A percentile compares a stretch with the other conserved stretches of the same genome.
These are phyloP conservation scores for Fusarium chaquense DNA, from an alignment of 2,329 filamentous ascomycete genomes.

Conservation along the genomic window DNA sequence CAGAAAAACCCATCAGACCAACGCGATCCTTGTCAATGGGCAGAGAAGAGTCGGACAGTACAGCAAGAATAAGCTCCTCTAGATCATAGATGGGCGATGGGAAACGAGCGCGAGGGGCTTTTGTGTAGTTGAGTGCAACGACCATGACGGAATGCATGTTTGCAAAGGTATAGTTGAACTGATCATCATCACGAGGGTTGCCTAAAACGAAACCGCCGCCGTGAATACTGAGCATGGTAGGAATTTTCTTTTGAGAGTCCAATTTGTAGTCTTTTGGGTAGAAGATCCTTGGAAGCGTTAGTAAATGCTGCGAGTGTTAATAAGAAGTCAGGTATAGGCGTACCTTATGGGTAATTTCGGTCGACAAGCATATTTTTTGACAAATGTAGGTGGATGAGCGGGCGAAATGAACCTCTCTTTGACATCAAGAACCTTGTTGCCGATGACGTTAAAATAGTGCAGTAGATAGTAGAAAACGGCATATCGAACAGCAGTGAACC, in stretches of 20 bases:
- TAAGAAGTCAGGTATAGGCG: fast-evolving
- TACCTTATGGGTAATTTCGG: conserved; percentile 21
- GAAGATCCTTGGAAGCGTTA: conserved; percentile 9
- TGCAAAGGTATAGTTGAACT: conserved; percentile 14
- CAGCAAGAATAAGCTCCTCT: conserved; percentile 18
- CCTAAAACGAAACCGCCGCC: conserved; percentile 31
- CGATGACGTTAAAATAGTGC: neutral
- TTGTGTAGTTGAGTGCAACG: conserved; percentile 26
- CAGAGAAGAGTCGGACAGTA: neutral
- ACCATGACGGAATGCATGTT: conserved; percentile 27
- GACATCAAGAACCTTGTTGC: neutral
- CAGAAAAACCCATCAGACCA: conserved; percentile 18
- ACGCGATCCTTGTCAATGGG: conserved; percentile 22
- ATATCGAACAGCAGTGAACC: neutral
- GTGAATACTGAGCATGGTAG: conserved; percentile 14
- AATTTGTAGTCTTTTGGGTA: neutral
- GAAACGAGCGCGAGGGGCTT: conserved; percentile 12
- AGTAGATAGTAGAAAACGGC: neutral
- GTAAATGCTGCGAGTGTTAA: fast-evolving
- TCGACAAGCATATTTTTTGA: conserved; percentile 15
- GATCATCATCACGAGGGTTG: conserved; percentile 18
- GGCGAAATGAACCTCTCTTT: neutral
- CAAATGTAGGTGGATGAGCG: conserved; percentile 5
- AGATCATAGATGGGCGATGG: conserved; percentile 23
- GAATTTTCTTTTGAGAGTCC: neutral